Percentiles rank a stretch among this genome's conserved stretches.
Conservation (phyloP, 306 rosid genomes). For the Quercus bicolor region DNA sequence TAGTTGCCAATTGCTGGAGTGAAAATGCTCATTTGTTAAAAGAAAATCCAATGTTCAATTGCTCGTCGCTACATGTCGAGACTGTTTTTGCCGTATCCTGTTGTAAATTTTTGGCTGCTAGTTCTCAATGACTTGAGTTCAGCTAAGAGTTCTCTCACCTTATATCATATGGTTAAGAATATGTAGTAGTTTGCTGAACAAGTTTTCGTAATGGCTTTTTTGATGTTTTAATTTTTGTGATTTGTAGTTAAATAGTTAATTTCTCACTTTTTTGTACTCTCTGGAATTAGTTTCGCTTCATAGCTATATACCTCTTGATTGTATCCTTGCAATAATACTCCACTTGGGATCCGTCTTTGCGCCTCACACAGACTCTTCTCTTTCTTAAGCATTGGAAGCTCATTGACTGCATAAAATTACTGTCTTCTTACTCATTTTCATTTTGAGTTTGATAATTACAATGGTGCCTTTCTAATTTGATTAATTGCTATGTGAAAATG, state of each 20-base stretch:
- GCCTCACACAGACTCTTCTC: no score
- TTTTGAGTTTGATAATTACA: no score
- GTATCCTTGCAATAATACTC: not conserved
- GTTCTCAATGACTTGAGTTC: not conserved
- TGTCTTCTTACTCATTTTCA: no score
- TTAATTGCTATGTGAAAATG: no score
- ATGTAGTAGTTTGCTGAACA: not conserved
- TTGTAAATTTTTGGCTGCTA: not conserved
- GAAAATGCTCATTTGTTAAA: conserved; percentile 6
- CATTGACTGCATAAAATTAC: no score
- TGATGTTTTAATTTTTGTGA: not conserved
- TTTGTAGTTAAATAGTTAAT: not conserved
- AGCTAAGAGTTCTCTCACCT: not conserved
- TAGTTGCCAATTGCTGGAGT: conserved; percentile 9
- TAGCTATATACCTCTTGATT: not conserved
- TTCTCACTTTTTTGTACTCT: not conserved
- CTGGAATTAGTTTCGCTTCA: not conserved
- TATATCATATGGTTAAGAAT: not conserved
- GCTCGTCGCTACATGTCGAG: not conserved
- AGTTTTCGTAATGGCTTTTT: not conserved
- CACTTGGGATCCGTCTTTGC: not conserved
- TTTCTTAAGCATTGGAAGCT: no score
- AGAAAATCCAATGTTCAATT: not conserved
- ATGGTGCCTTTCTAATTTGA: no score
- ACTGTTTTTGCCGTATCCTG: not conserved